Conservation (phyloP, 306 rosid genomes). For the Cucumis hystrix region DNA sequence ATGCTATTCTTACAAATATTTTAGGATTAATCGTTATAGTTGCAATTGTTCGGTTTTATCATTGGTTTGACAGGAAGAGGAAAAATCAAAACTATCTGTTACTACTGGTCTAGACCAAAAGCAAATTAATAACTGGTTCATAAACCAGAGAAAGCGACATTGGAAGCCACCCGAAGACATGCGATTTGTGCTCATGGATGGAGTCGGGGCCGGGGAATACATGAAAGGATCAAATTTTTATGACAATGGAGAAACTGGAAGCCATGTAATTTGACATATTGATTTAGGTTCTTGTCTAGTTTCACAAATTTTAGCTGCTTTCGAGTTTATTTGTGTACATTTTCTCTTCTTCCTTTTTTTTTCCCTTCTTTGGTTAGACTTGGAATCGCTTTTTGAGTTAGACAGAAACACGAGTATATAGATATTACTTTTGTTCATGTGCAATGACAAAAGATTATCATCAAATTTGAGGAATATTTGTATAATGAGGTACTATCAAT, state of each 20-base stretch:
- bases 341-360: not conserved
- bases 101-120: slow-evolving; percentile 53
- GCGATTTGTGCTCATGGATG: slow-evolving; percentile 41
- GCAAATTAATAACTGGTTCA: slow-evolving; percentile 91
- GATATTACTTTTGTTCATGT: not conserved
- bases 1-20: no score
- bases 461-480: no score
- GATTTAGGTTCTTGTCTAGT: not conserved
- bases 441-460: not conserved
- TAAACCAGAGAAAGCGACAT: slow-evolving; percentile 81
- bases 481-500: no score
- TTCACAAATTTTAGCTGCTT: not conserved
- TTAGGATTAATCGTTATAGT: no score
- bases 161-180: slow-evolving; percentile 87
- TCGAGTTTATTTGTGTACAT: not conserved
- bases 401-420: not conserved
- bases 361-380: not conserved
- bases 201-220: not conserved
- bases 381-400: not conserved
- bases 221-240: not conserved
- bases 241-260: not conserved
- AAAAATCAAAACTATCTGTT: slow-evolving; percentile 50
- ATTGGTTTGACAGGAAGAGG: slow-evolving; percentile 42
- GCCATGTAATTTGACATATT: not conserved
- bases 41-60: no score